phyloP scores from a whole-genome alignment of 805 yeast genomes.

The Millerozyma acaciae region DNA sequence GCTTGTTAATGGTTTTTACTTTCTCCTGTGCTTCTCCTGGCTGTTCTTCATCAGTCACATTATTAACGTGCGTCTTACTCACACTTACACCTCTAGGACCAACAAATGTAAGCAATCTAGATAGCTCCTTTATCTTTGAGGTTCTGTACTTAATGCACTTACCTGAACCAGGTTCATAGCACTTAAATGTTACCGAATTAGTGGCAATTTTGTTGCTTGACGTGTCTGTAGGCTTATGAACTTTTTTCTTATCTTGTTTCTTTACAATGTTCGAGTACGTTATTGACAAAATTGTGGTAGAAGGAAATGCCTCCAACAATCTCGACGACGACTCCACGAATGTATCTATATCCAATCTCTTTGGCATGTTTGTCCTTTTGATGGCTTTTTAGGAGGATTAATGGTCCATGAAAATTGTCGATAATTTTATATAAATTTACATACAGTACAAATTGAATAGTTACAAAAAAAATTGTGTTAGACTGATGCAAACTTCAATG shows the following conservation, averaged over 20 bases:
- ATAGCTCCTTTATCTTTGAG: constrained; percentile 65
- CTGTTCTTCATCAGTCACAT: constrained; percentile 8
- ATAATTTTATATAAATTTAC: constrained; percentile 1
- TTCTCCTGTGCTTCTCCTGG: constrained; percentile 5
- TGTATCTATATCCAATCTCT: constrained; percentile 13
- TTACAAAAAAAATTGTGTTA: background rate
- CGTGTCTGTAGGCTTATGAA: constrained; percentile 7
- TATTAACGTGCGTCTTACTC: constrained; percentile 9
- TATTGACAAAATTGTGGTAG: constrained; percentile 31
- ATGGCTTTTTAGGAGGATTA: background rate
- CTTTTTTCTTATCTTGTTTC: constrained; percentile 14
- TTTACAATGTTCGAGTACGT: constrained; percentile 31
- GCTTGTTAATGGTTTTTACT: constrained; percentile 7
- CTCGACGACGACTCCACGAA: constrained; percentile 29
- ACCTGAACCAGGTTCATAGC: constrained; percentile 63
- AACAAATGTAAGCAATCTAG: constrained; percentile 64
- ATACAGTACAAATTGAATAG: constrained; percentile 1
- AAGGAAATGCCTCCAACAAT: constrained; percentile 35
- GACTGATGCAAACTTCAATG: too few relatives aligned
- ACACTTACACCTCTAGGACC: constrained; percentile 64
- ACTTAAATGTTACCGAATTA: constrained; percentile 49
- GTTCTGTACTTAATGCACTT: constrained; percentile 57
- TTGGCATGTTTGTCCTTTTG: constrained; percentile 2
- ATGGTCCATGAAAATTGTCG: constrained; percentile 1
- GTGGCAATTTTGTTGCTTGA: constrained; percentile 18